Evolutionary conservation across 2,329 filamentous ascomycete genomes (phyloP).

Genomic region (Hypoxylon sp.): DNA sequence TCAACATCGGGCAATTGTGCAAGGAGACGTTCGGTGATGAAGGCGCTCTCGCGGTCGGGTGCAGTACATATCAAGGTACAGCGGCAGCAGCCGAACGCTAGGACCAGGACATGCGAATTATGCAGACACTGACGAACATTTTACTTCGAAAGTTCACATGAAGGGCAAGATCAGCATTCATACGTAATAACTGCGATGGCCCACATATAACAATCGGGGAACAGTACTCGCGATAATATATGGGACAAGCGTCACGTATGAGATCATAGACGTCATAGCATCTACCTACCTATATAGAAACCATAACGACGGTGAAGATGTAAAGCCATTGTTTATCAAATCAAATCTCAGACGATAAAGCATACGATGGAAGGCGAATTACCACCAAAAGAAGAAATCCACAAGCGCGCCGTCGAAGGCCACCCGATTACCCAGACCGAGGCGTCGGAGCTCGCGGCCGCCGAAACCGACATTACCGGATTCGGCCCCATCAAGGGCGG

Average conservation of each 20-base stretch:
- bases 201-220: conserved; percentile 4
- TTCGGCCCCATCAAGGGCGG: conserved; percentile 54
- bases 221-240: neutral
- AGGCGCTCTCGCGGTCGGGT: neutral
- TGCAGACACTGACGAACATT: neutral
- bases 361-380: conserved; percentile 33
- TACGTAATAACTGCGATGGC: conserved; percentile 15
- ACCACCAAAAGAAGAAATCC: conserved; percentile 43
- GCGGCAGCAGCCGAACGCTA: conserved; percentile 1
- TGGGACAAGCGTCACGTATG: conserved; percentile 4
- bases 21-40: conserved; percentile 6
- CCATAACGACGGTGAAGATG: neutral
- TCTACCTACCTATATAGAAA: conserved; percentile 10
- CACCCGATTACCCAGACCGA: conserved; percentile 51
- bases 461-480: conserved; percentile 53
- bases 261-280: conserved; percentile 16
- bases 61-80: conserved; percentile 7
- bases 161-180: neutral
- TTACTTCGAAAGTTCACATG: neutral
- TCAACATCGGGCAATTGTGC: conserved; percentile 12
- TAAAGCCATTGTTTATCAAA: neutral
- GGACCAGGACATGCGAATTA: conserved; percentile 4
- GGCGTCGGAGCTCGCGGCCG: conserved; percentile 47
- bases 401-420: conserved; percentile 45
- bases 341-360: neutral